phyloP scores from a whole-genome alignment of 2,329 filamentous ascomycete genomes.

The Aspergillaceae sp. region DNA sequence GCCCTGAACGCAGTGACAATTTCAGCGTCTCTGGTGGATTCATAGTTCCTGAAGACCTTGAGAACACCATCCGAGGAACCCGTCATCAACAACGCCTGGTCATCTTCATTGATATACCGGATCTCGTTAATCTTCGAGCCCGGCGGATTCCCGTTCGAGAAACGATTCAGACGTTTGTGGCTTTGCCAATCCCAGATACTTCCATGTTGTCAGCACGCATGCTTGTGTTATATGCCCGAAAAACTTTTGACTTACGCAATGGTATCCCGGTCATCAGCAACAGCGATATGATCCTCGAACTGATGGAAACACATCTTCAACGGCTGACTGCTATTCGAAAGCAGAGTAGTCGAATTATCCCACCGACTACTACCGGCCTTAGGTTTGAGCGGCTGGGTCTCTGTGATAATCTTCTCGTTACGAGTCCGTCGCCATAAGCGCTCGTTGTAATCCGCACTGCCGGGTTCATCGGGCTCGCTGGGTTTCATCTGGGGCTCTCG shows the following conservation, averaged over 20 bases:
- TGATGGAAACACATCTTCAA: constrained; percentile 94
- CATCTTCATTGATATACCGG: constrained; percentile 97
- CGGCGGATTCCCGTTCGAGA: constrained; percentile 87
- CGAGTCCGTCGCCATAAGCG: constrained; percentile 84
- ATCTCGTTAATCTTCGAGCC: constrained; percentile 91
- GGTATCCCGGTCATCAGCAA: constrained; percentile 86
- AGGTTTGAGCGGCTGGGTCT: constrained; percentile 89
- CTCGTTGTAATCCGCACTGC: constrained; percentile 92
- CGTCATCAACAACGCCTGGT: constrained; percentile 88
- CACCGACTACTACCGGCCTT: constrained; percentile 77
- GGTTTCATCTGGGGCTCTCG: constrained; percentile 97
- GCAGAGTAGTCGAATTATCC: constrained; percentile 72
- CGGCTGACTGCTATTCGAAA: constrained; percentile 84
- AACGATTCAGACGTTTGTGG: constrained; percentile 65
- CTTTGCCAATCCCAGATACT: constrained; percentile 89
- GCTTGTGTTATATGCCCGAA: too few relatives aligned
- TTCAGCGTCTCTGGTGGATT: constrained; percentile 65
- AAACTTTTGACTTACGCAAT: constrained; percentile 44
- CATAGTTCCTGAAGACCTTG: constrained; percentile 87
- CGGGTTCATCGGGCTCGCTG: constrained; percentile 89
- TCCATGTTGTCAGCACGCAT: constrained; percentile 1
- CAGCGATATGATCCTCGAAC: constrained; percentile 90
- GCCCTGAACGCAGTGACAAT: constrained; percentile 87
- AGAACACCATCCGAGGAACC: constrained; percentile 93
- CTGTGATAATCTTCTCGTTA: constrained; percentile 84